phyloP scores from a whole-genome alignment of 352 stramenopile genomes.

The Phytopythium ostracodes region DNA sequence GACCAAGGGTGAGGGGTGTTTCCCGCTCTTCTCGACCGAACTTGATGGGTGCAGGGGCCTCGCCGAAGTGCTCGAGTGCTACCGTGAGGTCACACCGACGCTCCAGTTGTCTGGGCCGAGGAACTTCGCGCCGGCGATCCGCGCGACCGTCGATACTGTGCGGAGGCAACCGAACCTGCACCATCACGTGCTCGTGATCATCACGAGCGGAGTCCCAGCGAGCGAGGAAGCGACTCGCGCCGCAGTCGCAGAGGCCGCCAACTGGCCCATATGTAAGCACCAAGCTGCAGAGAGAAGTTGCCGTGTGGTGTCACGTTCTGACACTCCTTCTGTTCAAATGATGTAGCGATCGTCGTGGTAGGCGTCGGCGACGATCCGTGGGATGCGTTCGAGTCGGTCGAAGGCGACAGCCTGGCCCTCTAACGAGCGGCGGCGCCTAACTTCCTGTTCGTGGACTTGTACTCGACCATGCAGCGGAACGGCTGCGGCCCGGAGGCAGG shows the following conservation, averaged over 20 bases:
- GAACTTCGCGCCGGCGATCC: constrained; percentile 69
- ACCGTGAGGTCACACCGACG: constrained; percentile 57
- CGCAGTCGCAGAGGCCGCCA: constrained; percentile 66
- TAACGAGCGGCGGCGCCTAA: constrained; percentile 30
- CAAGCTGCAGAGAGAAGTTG: not conserved
- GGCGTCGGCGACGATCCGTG: constrained; percentile 78
- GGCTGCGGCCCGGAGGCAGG: constrained; percentile 33
- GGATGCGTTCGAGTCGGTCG: constrained; percentile 80
- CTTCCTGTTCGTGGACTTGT: constrained; percentile 86
- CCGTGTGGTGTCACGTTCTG: not conserved
- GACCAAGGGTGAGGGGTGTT: constrained; percentile 28
- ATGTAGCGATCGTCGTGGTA: constrained; percentile 59
- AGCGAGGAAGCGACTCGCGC: constrained; percentile 44
- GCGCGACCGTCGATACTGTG: constrained; percentile 53
- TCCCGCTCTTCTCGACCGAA: constrained; percentile 36
- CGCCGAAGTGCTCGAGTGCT: constrained; percentile 49
- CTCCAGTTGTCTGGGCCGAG: constrained; percentile 59
- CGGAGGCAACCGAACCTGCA: constrained; percentile 26
- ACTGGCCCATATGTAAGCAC: constrained; percentile 71
- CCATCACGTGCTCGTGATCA: constrained; percentile 81
- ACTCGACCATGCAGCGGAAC: constrained; percentile 49
- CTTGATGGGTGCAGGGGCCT: constrained; percentile 40
- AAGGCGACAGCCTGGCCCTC: constrained; percentile 61
- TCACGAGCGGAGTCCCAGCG: constrained; percentile 72
- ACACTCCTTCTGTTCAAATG: not conserved